Evolutionary conservation across 805 yeast genomes (phyloP).

Genomic region (Sporopachydermia lactativora): DNA sequence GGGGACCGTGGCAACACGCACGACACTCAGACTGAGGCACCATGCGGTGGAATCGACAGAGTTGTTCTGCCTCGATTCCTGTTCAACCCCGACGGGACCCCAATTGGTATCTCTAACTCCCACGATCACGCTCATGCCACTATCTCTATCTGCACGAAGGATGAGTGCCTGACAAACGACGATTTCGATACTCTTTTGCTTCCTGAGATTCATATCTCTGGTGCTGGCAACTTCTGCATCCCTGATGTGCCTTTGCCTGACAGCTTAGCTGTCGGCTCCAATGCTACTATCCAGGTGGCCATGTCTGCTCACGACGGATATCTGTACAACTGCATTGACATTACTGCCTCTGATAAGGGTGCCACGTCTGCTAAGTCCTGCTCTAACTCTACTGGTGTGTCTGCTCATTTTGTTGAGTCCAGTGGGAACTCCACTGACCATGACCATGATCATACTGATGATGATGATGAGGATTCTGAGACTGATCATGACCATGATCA

Average conservation of each 20-base stretch:
- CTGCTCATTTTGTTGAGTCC: slow-evolving; percentile 9
- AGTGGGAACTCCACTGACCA: too few relatives aligned
- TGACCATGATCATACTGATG: background rate
- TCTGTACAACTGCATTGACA: slow-evolving; percentile 17
- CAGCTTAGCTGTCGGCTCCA: slow-evolving; percentile 6
- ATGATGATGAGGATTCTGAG: background rate
- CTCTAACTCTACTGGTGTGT: slow-evolving; percentile 13
- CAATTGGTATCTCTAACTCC: slow-evolving; percentile 10
- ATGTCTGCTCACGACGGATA: slow-evolving; percentile 14
- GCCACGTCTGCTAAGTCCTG: slow-evolving; percentile 9
- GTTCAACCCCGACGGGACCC: slow-evolving; percentile 12
- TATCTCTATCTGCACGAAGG: slow-evolving; percentile 11
- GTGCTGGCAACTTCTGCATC: slow-evolving; percentile 15
- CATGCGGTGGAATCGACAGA: slow-evolving; percentile 13
- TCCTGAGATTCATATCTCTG: slow-evolving; percentile 10
- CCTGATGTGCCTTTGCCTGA: slow-evolving; percentile 10
- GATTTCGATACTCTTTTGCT: slow-evolving; percentile 11
- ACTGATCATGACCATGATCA: background rate
- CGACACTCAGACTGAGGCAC: slow-evolving; percentile 13
- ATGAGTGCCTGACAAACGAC: slow-evolving; percentile 9
- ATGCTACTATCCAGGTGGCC: slow-evolving; percentile 16
- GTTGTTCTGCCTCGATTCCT: slow-evolving; percentile 6
- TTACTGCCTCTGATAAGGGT: slow-evolving; percentile 10
- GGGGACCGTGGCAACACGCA: slow-evolving; percentile 13
- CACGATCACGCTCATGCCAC: slow-evolving; percentile 12